Conservation (phyloP, 176 grass and related monocot species). For the Oryza glumipatula region DNA sequence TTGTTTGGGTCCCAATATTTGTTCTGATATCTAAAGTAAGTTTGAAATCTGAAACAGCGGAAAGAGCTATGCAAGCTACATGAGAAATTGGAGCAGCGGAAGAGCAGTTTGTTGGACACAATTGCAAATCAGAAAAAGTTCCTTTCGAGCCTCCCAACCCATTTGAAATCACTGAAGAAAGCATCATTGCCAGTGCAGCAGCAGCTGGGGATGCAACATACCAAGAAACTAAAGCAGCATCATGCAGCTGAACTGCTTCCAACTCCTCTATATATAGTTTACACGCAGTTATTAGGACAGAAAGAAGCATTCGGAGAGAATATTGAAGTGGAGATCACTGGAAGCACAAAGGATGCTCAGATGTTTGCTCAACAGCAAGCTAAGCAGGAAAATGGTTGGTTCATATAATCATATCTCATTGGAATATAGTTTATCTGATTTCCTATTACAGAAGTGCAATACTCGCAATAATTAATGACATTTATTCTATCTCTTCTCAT, state of each 20-base stretch:
- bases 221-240: slow-evolving; percentile 92
- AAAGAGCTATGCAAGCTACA: slow-evolving; percentile 91
- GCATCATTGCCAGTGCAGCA: slow-evolving; percentile 96
- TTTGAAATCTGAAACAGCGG: slow-evolving; percentile 55
- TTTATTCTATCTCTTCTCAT: not conserved
- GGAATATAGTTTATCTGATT: slow-evolving; percentile 25
- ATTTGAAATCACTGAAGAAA: slow-evolving; percentile 99
- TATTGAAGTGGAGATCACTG: slow-evolving; percentile 87
- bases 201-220: slow-evolving; percentile 88
- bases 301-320: slow-evolving; percentile 98
- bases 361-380: slow-evolving; percentile 76
- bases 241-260: slow-evolving; percentile 87
- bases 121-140: slow-evolving; percentile 88
- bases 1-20: slow-evolving; percentile 13
- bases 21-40: slow-evolving; percentile 34
- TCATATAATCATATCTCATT: not conserved
- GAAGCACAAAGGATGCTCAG: slow-evolving; percentile 91
- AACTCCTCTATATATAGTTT: slow-evolving; percentile 77
- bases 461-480: slow-evolving; percentile 6
- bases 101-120: slow-evolving; percentile 60
- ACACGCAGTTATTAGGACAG: slow-evolving; percentile 85
- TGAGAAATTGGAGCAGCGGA: slow-evolving; percentile 77
- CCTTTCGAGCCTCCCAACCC: slow-evolving; percentile 88
- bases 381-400: slow-evolving; percentile 74
- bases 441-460: not conserved